Conservation (phyloP, 1,284 basidiomycete genomes). For the Mycosarcoma mackinlayi region DNA sequence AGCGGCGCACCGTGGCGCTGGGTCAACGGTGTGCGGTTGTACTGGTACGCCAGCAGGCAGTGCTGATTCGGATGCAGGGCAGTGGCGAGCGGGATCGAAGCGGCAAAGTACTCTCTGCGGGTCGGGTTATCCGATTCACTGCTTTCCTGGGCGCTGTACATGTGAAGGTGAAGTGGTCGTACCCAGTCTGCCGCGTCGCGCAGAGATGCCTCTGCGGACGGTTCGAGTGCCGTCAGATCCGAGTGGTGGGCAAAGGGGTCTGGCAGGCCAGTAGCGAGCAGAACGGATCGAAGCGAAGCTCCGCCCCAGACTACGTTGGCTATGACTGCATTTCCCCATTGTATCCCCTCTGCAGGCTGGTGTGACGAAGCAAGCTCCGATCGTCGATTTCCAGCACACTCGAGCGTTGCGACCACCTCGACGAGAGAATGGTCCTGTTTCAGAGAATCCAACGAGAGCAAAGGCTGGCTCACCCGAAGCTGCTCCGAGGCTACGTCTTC, state of each 20-base stretch:
- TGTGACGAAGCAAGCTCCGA: slow-evolving; percentile 34
- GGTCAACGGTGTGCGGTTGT: slow-evolving; percentile 72
- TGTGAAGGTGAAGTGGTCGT: slow-evolving; percentile 33
- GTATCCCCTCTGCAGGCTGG: slow-evolving; percentile 45
- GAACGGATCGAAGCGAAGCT: slow-evolving; percentile 32
- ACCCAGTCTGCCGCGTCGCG: slow-evolving; percentile 31
- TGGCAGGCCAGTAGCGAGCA: slow-evolving; percentile 36
- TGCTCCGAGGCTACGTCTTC: not conserved
- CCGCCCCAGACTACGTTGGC: slow-evolving; percentile 50
- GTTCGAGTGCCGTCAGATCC: slow-evolving; percentile 13
- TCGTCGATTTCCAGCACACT: slow-evolving; percentile 56
- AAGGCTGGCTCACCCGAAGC: not conserved
- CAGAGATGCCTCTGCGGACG: slow-evolving; percentile 19
- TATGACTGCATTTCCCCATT: slow-evolving; percentile 52
- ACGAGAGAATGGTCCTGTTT: slow-evolving; percentile 11
- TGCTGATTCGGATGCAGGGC: slow-evolving; percentile 52
- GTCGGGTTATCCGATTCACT: slow-evolving; percentile 37
- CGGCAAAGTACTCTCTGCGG: slow-evolving; percentile 35
- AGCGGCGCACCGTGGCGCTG: slow-evolving; percentile 78
- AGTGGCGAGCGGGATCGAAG: slow-evolving; percentile 45
- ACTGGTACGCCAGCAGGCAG: slow-evolving; percentile 37
- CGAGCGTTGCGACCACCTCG: slow-evolving; percentile 44
- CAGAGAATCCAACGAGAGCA: slow-evolving; percentile 18
- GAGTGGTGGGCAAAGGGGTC: slow-evolving; percentile 47
- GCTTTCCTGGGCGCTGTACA: slow-evolving; percentile 46